Percentiles rank a stretch among this genome's conserved stretches.
Evolutionary conservation across 2,329 filamentous ascomycete species (phyloP).

Genomic region (Trichoderma arundinaceum): DNA sequence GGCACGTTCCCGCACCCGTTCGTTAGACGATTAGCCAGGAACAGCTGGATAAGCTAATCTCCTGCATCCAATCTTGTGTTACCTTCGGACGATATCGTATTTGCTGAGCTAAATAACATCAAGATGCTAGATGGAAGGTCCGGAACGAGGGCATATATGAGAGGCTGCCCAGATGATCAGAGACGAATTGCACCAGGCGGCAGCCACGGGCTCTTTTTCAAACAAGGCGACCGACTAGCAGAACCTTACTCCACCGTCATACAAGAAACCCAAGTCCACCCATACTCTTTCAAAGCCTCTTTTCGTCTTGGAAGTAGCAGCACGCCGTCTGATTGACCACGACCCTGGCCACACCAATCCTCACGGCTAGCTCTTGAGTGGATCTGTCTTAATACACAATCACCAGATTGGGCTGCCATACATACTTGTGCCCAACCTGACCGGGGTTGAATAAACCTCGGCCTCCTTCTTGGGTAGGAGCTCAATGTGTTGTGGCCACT

Average conservation of each 20-base stretch:
- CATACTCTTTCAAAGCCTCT: too few species aligned
- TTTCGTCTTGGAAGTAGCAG: background rate
- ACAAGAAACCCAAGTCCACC: background rate
- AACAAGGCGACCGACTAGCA: slow-evolving; percentile 10
- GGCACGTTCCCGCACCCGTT: slow-evolving; percentile 12
- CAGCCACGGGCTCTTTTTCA: slow-evolving; percentile 2
- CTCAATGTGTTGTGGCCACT: background rate
- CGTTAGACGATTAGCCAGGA: slow-evolving; percentile 19
- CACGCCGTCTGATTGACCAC: slow-evolving; percentile 12
- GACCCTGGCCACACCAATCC: slow-evolving; percentile 4
- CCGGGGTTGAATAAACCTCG: slow-evolving; percentile 20
- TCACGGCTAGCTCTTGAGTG: slow-evolving; percentile 16
- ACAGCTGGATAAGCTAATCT: slow-evolving; percentile 14
- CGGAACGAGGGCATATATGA: background rate
- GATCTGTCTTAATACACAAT: slow-evolving; percentile 1
- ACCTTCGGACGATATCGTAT: background rate
- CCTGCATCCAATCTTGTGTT: background rate
- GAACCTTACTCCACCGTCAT: slow-evolving; percentile 13
- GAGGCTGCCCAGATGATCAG: background rate
- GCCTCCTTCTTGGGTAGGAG: slow-evolving; percentile 5
- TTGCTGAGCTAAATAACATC: background rate
- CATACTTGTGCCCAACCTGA: slow-evolving; percentile 27
- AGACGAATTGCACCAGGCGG: background rate
- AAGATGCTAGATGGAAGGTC: background rate
- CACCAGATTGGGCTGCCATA: slow-evolving; percentile 24